phyloP scores from a whole-genome alignment of 345 rosid genomes.

The Kandelia obovata region DNA sequence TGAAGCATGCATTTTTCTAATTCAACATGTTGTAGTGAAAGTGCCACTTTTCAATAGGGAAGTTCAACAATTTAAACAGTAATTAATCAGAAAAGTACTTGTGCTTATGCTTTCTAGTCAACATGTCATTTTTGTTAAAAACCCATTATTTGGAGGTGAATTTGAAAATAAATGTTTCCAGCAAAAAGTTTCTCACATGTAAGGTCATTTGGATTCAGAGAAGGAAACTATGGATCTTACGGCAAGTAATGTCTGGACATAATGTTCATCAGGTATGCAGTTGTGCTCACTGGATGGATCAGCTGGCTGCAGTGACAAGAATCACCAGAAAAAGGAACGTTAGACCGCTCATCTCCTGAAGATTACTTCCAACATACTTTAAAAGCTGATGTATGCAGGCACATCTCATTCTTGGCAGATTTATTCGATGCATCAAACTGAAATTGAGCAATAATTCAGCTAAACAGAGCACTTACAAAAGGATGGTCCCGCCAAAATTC shows the following conservation, averaged over 20 bases:
- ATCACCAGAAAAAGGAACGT: slow-evolving; percentile 4
- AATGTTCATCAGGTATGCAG: slow-evolving; percentile 97
- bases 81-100: no score
- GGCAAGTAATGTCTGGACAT: slow-evolving; percentile 84
- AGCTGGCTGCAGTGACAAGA: slow-evolving; percentile 54
- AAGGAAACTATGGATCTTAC: slow-evolving; percentile 44
- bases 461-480: slow-evolving; percentile 47
- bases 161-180: no score
- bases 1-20: no score
- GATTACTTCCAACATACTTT: not conserved
- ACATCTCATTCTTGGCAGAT: not conserved
- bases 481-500: slow-evolving; percentile 93
- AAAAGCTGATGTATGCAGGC: not conserved
- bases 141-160: no score
- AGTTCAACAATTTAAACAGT: no score
- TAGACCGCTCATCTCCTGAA: slow-evolving; percentile 2
- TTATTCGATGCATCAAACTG: not conserved
- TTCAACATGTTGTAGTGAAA: no score
- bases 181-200: not conserved
- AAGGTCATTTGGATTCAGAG: not conserved
- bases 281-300: slow-evolving; percentile 84
- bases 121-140: no score
- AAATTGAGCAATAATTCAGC: not conserved
- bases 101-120: no score
- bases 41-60: no score